These are phyloP conservation scores for Micractinium conductrix DNA, from an alignment of 139 green algal genomes.

Conservation along the genomic window DNA sequence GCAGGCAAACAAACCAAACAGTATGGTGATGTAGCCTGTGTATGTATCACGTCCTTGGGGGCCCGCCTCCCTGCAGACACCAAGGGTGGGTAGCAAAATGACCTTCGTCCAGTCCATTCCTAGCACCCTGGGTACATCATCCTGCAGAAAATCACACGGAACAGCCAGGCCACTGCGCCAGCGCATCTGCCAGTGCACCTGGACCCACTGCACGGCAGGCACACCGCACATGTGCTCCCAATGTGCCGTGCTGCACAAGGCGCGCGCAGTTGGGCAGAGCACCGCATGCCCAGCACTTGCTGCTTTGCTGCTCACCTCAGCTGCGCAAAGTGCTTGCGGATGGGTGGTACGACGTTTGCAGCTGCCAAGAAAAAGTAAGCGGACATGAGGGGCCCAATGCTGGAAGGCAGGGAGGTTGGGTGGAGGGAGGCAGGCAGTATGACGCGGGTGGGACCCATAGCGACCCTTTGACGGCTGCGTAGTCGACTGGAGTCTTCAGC, in stretches of 20 bases:
- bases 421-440: not conserved
- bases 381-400: not conserved
- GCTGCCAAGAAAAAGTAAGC: not conserved
- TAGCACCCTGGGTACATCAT: too few relatives aligned
- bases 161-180: too few relatives aligned
- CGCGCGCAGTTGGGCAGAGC: too few relatives aligned
- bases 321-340: not conserved
- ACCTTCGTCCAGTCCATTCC: too few relatives aligned
- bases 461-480: not conserved
- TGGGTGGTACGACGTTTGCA: not conserved
- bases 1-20: conserved; percentile 28
- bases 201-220: too few relatives aligned
- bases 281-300: too few relatives aligned
- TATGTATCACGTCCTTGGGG: conserved; percentile 7
- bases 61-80: conserved; percentile 19
- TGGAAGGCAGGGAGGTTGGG: not conserved
- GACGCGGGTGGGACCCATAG: not conserved
- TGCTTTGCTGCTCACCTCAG: conserved; percentile 10
- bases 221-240: too few relatives aligned
- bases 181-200: too few relatives aligned
- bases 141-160: too few relatives aligned
- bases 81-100: not conserved
- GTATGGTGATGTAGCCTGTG: conserved; percentile 15
- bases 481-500: not conserved
- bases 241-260: too few relatives aligned